phyloP scores from a whole-genome alignment of 441 rosid species.

The Populus hybrid region DNA sequence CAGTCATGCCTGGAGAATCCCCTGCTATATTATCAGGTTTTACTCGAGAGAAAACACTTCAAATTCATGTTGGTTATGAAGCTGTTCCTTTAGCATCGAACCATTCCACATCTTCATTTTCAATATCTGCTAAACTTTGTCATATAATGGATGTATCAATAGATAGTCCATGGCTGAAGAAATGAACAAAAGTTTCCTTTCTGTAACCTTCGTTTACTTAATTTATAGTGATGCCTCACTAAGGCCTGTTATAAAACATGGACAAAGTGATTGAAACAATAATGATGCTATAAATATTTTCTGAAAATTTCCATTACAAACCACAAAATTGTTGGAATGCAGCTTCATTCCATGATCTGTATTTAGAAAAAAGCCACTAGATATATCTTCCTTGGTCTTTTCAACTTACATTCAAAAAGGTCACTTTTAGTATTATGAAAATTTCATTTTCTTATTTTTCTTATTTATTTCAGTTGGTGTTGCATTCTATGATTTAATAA shows the following conservation, averaged over 20 bases:
- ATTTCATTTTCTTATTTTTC: not conserved
- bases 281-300: not conserved
- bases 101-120: not conserved
- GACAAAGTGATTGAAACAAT: not conserved
- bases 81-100: not conserved
- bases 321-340: not conserved
- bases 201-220: not conserved
- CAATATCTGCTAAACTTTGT: not conserved
- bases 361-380: not conserved
- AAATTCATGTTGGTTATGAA: not conserved
- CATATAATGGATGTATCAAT: not conserved
- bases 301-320: not conserved
- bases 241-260: not conserved
- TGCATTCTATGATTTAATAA: not conserved
- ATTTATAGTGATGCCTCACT: not conserved
- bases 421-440: not conserved
- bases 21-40: conserved; percentile 53
- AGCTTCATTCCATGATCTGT: not conserved
- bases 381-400: not conserved
- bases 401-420: not conserved
- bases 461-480: not conserved
- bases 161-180: not conserved
- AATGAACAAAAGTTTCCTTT: not conserved
- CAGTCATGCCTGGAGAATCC: conserved; percentile 30
- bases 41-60: not conserved